Evolutionary conservation across 2,329 filamentous ascomycete genomes (phyloP), one percentile per base, ranked within the genome.

Genomic region (Pseudopyricularia javanii): DNA sequence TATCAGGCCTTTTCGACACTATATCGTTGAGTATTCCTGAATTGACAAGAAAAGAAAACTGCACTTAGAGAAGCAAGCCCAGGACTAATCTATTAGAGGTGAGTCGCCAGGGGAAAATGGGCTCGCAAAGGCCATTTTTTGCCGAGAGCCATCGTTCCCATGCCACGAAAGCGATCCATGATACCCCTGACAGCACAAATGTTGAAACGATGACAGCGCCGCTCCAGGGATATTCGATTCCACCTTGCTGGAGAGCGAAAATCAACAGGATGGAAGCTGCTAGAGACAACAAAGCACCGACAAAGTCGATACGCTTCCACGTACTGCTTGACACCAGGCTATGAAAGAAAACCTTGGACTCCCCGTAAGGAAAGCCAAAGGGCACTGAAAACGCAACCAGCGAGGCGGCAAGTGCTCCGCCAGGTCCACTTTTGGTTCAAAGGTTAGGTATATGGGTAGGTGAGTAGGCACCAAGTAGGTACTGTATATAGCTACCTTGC

Each of bases 231-330:
- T 70, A 73, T 6, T 61, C 61, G 17, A 65, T 58, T 5, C 73
- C 72, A 6, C 62, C 72, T 56, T 74, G 65, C 48, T 76, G 68
- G 14, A 76, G 62, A 1, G 68, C 71, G 37, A 73, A 70, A 15
- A 74, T 67, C n/a, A 76, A 57, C 3, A 75, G 62, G 3, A 72
- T 65, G 0, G 71, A 72, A 3, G 66, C 66, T 0, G 64, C 65
- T 7, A 76, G 62, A 1, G 68, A 59, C 3, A 73, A 54, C 22
- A 64, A 51, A 15, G 58, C 61, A 12, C 67, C 68, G 4, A 64
- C 5, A 33, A 62, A 53, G 50, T 70, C 68, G 17, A 70, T 56
- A 11, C 64, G 58, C 32, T 20, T 43, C 37, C 37, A 43, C 6
- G 37, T 43, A n/a, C 37, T 7, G 17, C 14, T 43, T 20, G 37